Conservation (phyloP, 1,284 basidiomycete genomes). For the Cutaneotrichosporon curvatum region DNA sequence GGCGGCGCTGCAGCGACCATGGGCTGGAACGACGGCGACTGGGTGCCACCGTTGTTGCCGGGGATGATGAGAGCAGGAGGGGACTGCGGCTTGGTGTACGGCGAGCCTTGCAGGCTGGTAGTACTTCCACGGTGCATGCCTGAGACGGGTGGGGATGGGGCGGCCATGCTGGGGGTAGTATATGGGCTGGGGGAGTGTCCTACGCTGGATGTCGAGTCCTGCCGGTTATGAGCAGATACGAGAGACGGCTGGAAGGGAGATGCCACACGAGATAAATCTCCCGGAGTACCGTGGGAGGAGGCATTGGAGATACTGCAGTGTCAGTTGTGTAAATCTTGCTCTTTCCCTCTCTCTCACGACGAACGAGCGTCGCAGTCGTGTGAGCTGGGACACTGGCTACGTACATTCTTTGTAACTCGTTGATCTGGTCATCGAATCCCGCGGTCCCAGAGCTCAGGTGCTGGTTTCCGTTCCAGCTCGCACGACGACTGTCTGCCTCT, state of each 20-base stretch:
- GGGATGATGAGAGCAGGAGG: slow-evolving; percentile 45
- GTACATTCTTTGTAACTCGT: slow-evolving; percentile 39
- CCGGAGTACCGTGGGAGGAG: slow-evolving; percentile 19
- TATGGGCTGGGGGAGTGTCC: slow-evolving; percentile 27
- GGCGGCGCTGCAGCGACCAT: neutral
- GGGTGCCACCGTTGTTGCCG: slow-evolving; percentile 14
- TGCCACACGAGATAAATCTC: slow-evolving; percentile 10
- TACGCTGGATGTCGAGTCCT: slow-evolving; percentile 17
- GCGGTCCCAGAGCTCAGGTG: slow-evolving; percentile 9
- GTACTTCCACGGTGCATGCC: slow-evolving; percentile 14
- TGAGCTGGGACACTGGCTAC: slow-evolving; percentile 10
- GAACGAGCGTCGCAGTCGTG: neutral
- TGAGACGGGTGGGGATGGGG: slow-evolving; percentile 19
- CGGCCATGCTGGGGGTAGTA: slow-evolving; percentile 14
- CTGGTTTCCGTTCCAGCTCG: slow-evolving; percentile 11
- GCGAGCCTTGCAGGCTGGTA: slow-evolving; percentile 24
- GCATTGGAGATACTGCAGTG: slow-evolving; percentile 25
- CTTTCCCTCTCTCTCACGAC: too few relatives aligned
- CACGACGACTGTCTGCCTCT: slow-evolving; percentile 7
- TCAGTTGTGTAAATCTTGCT: neutral
- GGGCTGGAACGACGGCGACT: slow-evolving; percentile 27
- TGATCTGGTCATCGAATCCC: slow-evolving; percentile 20
- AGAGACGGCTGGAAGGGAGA: slow-evolving; percentile 9
- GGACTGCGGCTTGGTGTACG: slow-evolving; percentile 42
- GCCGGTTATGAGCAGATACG: neutral